Evolutionary conservation across 2,329 filamentous ascomycete species (phyloP), one percentile per base, ranked within the genome.

Genomic region (Scedosporium minutisporum): DNA sequence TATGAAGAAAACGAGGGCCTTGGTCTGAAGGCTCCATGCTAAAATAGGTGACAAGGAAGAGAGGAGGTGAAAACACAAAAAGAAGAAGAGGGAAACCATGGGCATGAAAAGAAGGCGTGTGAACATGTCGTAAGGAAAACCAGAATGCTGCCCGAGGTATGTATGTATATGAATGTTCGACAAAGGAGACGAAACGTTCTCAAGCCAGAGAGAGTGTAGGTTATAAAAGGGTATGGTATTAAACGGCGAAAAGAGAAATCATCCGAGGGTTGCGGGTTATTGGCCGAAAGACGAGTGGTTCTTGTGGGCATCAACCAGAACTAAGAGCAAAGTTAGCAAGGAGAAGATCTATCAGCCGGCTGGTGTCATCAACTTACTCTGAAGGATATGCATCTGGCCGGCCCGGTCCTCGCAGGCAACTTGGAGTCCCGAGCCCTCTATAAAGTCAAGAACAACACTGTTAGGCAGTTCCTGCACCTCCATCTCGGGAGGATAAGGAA

Each of bases 391-490:
- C 63, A 77, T 71, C 73, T 88, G 85, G 12, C 84, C 82, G 27
- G 77, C 73, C 62, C 84, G 79, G 71, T 86, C 84, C 71, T 84
- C 84, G 66, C 86, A 88, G 23, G 85, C 85, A 68, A 88, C 74
- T 69, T 88, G 85, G 63, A 88, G 74, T 57, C 79, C 78, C n/a
- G 82, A 84, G 3, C 85, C 83, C 60, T 84, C 83, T 18, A 86
- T 68, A 65, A 88, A 82, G 67, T 87, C 82, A 57, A 87, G 74
- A 6, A 84, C 79, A 3, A 87, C 83, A 70, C 92, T 97, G 76
- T 97, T 91, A 2, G 93, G 92, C 61, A 99, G 80, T 77, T 99
- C 95, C 76, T 97, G 90, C 67, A 91, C 81, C 71, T 97, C 95
- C 64, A 96, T 87, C 72, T 97, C 93, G 0, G 95, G 95, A 16